Evolutionary conservation across 1,284 basidiomycete genomes (phyloP).

Genomic region (Quambalaria eucalypti): DNA sequence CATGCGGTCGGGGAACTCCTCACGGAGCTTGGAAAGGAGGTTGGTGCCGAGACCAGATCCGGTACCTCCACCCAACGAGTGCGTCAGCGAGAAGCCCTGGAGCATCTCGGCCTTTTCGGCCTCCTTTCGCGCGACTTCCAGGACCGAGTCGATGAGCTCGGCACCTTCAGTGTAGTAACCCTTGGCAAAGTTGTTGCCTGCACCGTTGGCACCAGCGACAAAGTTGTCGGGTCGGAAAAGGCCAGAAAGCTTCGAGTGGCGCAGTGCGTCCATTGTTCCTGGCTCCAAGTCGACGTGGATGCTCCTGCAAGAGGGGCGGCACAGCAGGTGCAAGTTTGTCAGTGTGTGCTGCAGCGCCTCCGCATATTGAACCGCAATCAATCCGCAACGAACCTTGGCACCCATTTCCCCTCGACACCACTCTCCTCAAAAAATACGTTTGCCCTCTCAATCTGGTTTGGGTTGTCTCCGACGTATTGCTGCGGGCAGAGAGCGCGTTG

Average conservation of each 20-base stretch:
- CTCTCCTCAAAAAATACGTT: constrained; percentile 46
- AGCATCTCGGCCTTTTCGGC: constrained; percentile 71
- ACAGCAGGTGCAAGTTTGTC: no score
- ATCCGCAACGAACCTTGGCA: constrained; percentile 31
- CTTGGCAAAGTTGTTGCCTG: constrained; percentile 90
- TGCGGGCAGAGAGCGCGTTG: constrained; percentile 6
- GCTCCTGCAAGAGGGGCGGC: constrained; percentile 5
- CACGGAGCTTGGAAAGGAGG: constrained; percentile 47
- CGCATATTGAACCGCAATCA: neutral
- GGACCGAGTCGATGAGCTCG: constrained; percentile 76
- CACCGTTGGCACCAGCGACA: constrained; percentile 49
- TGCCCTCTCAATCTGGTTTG: constrained; percentile 31
- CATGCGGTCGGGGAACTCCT: constrained; percentile 62
- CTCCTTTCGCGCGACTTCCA: constrained; percentile 52
- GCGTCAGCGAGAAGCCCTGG: constrained; percentile 87
- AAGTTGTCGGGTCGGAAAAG: constrained; percentile 84
- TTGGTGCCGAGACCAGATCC: constrained; percentile 38
- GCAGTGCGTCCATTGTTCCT: constrained; percentile 68
- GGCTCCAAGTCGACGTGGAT: constrained; percentile 69
- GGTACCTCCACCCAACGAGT: constrained; percentile 81
- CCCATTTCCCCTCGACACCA: constrained; percentile 39
- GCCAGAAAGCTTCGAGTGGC: constrained; percentile 60
- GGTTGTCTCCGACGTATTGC: constrained; percentile 38
- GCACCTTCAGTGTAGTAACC: constrained; percentile 54
- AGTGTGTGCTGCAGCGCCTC: neutral